Evolutionary conservation across 192 early-diverging fungal species (phyloP).

Genomic region (Linnemannia zychae): DNA sequence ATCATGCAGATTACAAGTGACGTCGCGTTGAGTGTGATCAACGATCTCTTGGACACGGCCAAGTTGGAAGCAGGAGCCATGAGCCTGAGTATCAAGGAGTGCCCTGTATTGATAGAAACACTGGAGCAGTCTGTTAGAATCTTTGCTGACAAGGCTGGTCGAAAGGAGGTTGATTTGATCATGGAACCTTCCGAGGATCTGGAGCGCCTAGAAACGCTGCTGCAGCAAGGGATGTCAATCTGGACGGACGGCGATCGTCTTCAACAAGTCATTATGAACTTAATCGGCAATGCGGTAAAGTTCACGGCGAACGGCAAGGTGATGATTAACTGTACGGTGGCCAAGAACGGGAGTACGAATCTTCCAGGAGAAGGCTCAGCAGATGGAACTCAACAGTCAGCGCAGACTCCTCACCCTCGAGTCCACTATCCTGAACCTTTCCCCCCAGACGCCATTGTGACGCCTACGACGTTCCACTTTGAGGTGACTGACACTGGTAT

Average conservation of each 20-base stretch:
- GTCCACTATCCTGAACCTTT: conserved; percentile 6
- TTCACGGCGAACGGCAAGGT: conserved; percentile 63
- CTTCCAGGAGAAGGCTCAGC: background rate
- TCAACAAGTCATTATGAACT: conserved; percentile 63
- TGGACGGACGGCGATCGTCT: conserved; percentile 39
- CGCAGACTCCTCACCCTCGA: conserved; percentile 12
- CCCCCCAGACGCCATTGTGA: conserved; percentile 29
- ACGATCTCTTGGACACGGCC: conserved; percentile 58
- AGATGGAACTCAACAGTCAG: background rate
- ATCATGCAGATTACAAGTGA: conserved; percentile 60
- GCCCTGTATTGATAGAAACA: conserved; percentile 55
- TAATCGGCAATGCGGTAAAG: conserved; percentile 68
- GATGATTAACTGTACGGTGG: conserved; percentile 18
- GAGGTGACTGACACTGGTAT: conserved; percentile 82
- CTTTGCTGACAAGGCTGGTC: conserved; percentile 51
- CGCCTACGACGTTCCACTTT: conserved; percentile 62
- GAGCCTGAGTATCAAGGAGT: conserved; percentile 57
- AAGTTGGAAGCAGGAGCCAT: conserved; percentile 58
- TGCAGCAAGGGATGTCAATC: conserved; percentile 36
- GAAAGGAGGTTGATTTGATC: conserved; percentile 59
- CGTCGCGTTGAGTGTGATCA: conserved; percentile 55
- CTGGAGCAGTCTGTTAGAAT: conserved; percentile 58
- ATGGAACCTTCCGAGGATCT: conserved; percentile 64
- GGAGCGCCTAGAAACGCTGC: conserved; percentile 50
- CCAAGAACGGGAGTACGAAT: background rate